These are phyloP conservation scores for Rugosomyces carneus DNA, from an alignment of 1,284 basidiomycete genomes.

Conservation along the genomic window DNA sequence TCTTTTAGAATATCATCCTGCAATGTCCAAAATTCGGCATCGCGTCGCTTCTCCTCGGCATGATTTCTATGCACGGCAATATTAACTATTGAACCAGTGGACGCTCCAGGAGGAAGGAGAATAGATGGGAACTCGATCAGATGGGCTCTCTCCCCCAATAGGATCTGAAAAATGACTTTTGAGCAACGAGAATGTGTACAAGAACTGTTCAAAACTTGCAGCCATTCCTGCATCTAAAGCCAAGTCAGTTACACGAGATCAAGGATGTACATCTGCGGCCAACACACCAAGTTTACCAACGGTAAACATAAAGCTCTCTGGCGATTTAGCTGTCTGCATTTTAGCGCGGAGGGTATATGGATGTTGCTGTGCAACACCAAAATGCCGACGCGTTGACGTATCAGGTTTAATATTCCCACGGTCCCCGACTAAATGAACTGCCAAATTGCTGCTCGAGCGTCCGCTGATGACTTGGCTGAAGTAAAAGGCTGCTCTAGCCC, in stretches of 20 bases:
- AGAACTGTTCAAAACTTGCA: conserved; percentile 36
- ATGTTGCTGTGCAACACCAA: neutral
- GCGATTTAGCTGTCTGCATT: conserved; percentile 18
- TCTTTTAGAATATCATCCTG: conserved; percentile 74
- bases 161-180: conserved; percentile 49
- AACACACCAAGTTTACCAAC: conserved; percentile 44
- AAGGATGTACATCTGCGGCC: neutral
- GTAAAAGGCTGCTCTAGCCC: neutral
- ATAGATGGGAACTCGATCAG: conserved; percentile 95
- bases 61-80: conserved; percentile 87
- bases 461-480: neutral
- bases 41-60: conserved; percentile 74
- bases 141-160: conserved; percentile 87
- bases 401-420: neutral
- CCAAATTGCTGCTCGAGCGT: too few species aligned
- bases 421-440: too few species aligned
- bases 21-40: conserved; percentile 75
- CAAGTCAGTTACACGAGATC: neutral
- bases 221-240: conserved; percentile 77
- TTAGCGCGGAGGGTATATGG: neutral
- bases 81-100: conserved; percentile 93
- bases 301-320: conserved; percentile 45
- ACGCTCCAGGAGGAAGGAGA: conserved; percentile 83
- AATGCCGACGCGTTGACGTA: neutral
- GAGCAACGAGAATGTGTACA: conserved; percentile 9